Evolutionary conservation across 352 stramenopile genomes (phyloP), one percentile per base, ranked within the genome.

Genomic region (Globisporangium barbulae): DNA sequence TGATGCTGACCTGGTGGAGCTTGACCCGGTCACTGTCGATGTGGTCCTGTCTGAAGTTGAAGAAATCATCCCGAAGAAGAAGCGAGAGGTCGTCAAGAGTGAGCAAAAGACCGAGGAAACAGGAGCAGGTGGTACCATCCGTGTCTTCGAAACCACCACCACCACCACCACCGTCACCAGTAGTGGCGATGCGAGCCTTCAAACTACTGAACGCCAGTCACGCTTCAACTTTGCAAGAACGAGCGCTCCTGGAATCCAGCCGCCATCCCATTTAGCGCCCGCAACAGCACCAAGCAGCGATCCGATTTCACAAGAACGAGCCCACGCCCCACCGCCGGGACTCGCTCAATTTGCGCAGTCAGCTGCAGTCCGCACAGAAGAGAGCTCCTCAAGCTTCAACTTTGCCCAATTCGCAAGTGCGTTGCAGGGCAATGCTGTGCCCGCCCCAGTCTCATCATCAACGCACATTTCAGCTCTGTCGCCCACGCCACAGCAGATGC

Each of bases 171-270:
- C 35, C 35, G 15, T 41, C 44, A 76, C 13, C 50, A 67, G 55
- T 59, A 71, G 44, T 52, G 59, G 52, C 17, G 55, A 67, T 2
- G 13, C 13, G 53, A 52, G 22, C n/a, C 44, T 30, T 39, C 62
- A 62, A 12, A 53, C 9, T 12, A 28, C 45, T 6, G 53, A 62
- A 9, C 62, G 62, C 31, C 65, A 81, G 50, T 87, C 81, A 6
- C 81, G 81, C 22, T 90, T 90, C 64, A 79, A 73, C 22, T 90
- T 90, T 67, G 81, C 81, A 22, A 72, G 76, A 28, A 52, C 64
- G 15, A 57, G 44, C 22, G 53, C 28, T 44, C 12, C 59, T 33
- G 21, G n/a, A 13, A n/a, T 63, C 30, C 44, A 30, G 17, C 10
- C 56, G 5, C 15, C 56, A 31, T 64, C 62, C 9, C 63, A 67